phyloP scores from a whole-genome alignment of 176 grass and related monocot species.

The Juncus inflexus region DNA sequence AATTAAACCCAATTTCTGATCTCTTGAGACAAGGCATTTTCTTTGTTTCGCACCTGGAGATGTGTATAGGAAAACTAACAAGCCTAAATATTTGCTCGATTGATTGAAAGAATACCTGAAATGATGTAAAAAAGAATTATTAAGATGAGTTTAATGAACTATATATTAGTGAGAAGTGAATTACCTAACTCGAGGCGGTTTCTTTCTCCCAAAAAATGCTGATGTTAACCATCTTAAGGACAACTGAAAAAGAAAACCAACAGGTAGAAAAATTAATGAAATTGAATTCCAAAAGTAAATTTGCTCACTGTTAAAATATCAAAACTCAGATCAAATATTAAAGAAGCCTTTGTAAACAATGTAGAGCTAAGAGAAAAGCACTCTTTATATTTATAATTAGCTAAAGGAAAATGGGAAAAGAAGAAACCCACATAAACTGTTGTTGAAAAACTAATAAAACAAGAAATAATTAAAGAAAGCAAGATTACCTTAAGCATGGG shows the following conservation, averaged over 20 bases:
- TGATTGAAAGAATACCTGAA: constrained; percentile 64
- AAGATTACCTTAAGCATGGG: constrained; percentile 54
- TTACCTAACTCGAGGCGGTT: constrained; percentile 58
- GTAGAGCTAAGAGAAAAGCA: too few relatives aligned
- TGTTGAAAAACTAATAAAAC: not conserved
- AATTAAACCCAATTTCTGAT: constrained; percentile 11
- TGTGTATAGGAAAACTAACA: constrained; percentile 68
- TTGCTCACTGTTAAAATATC: too few relatives aligned
- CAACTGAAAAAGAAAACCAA: constrained; percentile 26
- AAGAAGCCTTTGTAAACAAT: too few relatives aligned
- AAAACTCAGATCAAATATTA: too few relatives aligned
- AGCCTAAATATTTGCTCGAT: constrained; percentile 55
- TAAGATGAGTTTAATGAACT: not conserved
- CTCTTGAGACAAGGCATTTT: constrained; percentile 39
- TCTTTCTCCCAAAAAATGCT: constrained; percentile 51
- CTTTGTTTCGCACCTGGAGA: constrained; percentile 36
- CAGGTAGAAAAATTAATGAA: not conserved
- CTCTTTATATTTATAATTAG: too few relatives aligned
- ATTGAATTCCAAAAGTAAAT: not conserved
- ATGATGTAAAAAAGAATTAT: not conserved
- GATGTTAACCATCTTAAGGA: constrained; percentile 55
- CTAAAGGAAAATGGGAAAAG: not conserved
- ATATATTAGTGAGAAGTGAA: constrained; percentile 16
- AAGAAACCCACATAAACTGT: not conserved
- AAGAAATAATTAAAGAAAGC: not conserved